These are phyloP conservation scores for Aphanocladium album DNA, from an alignment of 2,329 filamentous ascomycete species.

Conservation along the genomic window DNA sequence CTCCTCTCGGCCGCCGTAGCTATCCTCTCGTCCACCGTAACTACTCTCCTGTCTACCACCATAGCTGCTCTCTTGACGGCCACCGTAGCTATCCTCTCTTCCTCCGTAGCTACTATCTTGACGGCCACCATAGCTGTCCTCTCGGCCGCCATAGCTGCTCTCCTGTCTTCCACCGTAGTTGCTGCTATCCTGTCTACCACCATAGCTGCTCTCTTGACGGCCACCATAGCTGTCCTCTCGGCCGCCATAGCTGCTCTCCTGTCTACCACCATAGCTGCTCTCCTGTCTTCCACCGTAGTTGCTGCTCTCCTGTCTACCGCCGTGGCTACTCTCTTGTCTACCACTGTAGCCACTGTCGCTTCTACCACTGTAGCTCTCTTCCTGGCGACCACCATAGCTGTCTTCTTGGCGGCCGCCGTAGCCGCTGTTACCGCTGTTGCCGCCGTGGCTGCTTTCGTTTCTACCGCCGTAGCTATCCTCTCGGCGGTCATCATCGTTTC, in stretches of 20 bases:
- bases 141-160: slow-evolving; percentile 5
- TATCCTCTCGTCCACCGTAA: not conserved
- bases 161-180: slow-evolving; percentile 18
- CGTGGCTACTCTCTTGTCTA: slow-evolving; percentile 24
- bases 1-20: not conserved
- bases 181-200: slow-evolving; percentile 14
- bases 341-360: slow-evolving; percentile 9
- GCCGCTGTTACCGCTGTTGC: slow-evolving; percentile 17
- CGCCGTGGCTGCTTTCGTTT: slow-evolving; percentile 10
- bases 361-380: no score
- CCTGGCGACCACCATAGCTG: slow-evolving; percentile 11
- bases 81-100: not conserved
- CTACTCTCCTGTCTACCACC: not conserved
- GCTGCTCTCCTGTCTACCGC: slow-evolving; percentile 19
- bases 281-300: slow-evolving; percentile 20
- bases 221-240: not conserved
- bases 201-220: slow-evolving; percentile 6
- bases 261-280: not conserved
- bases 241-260: not conserved
- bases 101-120: slow-evolving; percentile 10
- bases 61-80: slow-evolving; percentile 10
- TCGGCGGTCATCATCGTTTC: slow-evolving; percentile 1
- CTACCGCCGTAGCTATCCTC: slow-evolving; percentile 3
- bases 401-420: slow-evolving; percentile 22
- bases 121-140: slow-evolving; percentile 18